Percentiles rank a stretch among this genome's conserved stretches.
These are phyloP conservation scores for Leccinum fallax DNA, from an alignment of 1,284 basidiomycete genomes.

Conservation along the genomic window DNA sequence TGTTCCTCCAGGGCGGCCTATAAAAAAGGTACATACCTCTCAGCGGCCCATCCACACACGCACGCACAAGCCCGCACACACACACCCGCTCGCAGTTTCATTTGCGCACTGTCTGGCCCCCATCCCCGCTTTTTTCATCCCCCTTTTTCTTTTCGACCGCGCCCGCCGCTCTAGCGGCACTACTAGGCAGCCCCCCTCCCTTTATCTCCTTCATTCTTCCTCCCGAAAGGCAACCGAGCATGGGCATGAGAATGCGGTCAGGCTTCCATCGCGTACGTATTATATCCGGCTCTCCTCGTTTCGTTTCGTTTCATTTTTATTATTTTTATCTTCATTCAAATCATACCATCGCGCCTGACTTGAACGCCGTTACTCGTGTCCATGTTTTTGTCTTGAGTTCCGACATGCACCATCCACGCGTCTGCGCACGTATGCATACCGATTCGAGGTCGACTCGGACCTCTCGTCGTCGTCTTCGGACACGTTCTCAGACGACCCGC, in stretches of 20 bases:
- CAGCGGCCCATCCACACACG: not conserved
- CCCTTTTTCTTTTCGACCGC: not conserved
- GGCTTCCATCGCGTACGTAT: not conserved
- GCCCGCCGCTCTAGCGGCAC: not conserved
- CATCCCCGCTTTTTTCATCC: not conserved
- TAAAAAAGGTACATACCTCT: slow-evolving; percentile 12
- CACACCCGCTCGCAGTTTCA: slow-evolving; percentile 3
- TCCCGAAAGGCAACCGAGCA: slow-evolving; percentile 4
- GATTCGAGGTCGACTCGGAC: slow-evolving; percentile 31
- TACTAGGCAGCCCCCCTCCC: not conserved
- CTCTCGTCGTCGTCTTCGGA: slow-evolving; percentile 30
- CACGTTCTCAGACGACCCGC: slow-evolving; percentile 24
- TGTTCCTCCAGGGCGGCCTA: slow-evolving; percentile 12
- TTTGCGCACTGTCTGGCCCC: not conserved
- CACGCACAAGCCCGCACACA: not conserved
- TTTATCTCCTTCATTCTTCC: not conserved
- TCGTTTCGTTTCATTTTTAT: not conserved
- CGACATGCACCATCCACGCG: slow-evolving; percentile 12
- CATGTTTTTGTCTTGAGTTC: not conserved
- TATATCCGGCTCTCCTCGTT: not conserved
- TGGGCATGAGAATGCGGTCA: slow-evolving; percentile 15
- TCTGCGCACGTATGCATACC: slow-evolving; percentile 16
- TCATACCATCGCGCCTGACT: not conserved
- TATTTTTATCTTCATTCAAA: not conserved
- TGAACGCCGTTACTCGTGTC: not conserved